These are phyloP conservation scores for Pueraria montana DNA, from an alignment of 306 rosid species.

Conservation along the genomic window DNA sequence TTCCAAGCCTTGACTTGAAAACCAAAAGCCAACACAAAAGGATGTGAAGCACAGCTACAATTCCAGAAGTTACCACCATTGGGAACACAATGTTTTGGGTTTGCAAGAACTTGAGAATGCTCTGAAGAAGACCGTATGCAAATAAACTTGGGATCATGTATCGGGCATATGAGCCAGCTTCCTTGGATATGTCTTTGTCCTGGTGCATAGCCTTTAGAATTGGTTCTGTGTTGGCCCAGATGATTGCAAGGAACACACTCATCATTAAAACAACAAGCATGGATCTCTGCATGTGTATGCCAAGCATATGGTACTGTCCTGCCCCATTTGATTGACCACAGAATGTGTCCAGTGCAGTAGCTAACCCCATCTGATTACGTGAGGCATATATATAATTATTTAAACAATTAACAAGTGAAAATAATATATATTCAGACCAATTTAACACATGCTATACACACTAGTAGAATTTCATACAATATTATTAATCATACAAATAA, in stretches of 20 bases:
- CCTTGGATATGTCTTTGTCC: conserved; percentile 50
- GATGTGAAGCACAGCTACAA: conserved; percentile 60
- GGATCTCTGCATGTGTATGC: conserved; percentile 74
- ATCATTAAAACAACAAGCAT: conserved; percentile 55
- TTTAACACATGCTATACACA: neutral
- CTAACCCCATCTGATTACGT: conserved; percentile 60
- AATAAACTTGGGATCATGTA: conserved; percentile 70
- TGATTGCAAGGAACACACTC: conserved; percentile 57
- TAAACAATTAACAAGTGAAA: too few species aligned
- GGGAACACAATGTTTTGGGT: conserved; percentile 74
- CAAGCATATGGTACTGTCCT: conserved; percentile 67
- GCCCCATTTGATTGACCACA: conserved; percentile 78
- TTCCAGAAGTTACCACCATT: conserved; percentile 63
- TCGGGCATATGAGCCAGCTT: conserved; percentile 70
- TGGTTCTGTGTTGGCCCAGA: conserved; percentile 63
- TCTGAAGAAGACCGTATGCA: conserved; percentile 72
- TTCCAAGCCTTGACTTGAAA: conserved; percentile 62
- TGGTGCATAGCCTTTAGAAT: conserved; percentile 44
- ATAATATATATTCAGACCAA: too few species aligned
- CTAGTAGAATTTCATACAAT: too few species aligned
- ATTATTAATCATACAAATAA: too few species aligned
- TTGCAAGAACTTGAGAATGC: conserved; percentile 69
- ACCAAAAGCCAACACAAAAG: conserved; percentile 68
- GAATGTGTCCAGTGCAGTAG: conserved; percentile 69
- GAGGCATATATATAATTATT: too few species aligned